These are phyloP conservation scores for Fragaria ananassa DNA, from an alignment of 306 rosid genomes.

Conservation along the genomic window DNA sequence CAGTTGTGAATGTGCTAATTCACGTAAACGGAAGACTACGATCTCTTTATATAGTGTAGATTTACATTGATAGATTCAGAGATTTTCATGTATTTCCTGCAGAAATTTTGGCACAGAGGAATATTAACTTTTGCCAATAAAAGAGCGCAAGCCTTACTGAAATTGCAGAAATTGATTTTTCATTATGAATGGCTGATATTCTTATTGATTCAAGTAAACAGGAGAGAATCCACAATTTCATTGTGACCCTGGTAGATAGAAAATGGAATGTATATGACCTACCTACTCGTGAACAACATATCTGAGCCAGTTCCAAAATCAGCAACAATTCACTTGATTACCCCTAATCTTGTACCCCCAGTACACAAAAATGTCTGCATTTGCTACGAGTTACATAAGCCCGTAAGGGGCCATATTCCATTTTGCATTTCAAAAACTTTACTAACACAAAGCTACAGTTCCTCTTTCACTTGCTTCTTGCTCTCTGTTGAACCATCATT, in stretches of 20 bases:
- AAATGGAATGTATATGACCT: neutral
- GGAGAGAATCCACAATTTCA: neutral
- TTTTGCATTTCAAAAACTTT: neutral
- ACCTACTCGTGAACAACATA: neutral
- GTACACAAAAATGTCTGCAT: neutral
- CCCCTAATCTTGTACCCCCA: constrained; percentile 3
- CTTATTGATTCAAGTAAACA: neutral
- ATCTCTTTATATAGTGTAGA: neutral
- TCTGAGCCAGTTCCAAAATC: neutral
- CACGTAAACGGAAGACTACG: neutral
- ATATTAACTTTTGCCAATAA: constrained; percentile 8
- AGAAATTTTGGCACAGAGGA: neutral
- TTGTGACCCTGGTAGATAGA: neutral
- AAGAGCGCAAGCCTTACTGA: constrained; percentile 4
- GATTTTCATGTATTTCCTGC: neutral
- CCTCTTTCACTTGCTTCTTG: constrained; percentile 41
- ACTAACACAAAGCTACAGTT: constrained; percentile 39
- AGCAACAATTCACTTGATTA: neutral
- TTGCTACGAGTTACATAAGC: neutral
- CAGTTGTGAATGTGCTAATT: constrained; percentile 1
- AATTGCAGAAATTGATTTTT: neutral
- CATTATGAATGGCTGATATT: neutral
- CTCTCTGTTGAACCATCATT: constrained; percentile 26
- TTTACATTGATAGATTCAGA: constrained; percentile 8
- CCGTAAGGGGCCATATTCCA: neutral